Evolutionary conservation across 2,329 filamentous ascomycete species (phyloP).

Genomic region (Trichoderma atrobrunneum): DNA sequence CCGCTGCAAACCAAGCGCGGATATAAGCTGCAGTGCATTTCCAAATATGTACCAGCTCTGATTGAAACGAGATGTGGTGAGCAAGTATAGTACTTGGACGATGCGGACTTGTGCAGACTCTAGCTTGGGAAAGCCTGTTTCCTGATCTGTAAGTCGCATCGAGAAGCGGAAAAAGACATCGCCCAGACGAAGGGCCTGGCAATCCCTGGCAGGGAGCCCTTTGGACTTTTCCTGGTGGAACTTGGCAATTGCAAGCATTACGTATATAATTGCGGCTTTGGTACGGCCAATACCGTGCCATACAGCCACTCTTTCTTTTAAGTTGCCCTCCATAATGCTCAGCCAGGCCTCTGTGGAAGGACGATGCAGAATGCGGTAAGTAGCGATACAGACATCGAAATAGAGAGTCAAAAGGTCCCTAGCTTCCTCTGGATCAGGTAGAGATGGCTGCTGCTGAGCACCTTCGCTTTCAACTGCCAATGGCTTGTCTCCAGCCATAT

Average conservation of each 20-base stretch:
- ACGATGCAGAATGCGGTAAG: conserved; percentile 56
- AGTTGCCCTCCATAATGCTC: conserved; percentile 38
- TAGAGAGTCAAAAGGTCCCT: conserved; percentile 47
- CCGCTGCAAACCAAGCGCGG: conserved; percentile 40
- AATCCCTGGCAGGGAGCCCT: conserved; percentile 26
- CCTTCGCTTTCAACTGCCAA: conserved; percentile 32
- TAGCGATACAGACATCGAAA: conserved; percentile 60
- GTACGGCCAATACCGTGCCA: conserved; percentile 41
- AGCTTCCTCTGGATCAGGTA: conserved; percentile 38
- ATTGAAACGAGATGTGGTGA: conserved; percentile 58
- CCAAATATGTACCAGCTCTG: conserved; percentile 61
- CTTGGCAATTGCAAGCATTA: conserved; percentile 47
- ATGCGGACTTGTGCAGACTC: conserved; percentile 58
- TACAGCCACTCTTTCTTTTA: conserved; percentile 36
- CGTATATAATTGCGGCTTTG: conserved; percentile 47
- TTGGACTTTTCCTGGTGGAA: conserved; percentile 43
- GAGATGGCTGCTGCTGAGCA: conserved; percentile 32
- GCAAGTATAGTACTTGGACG: conserved; percentile 56
- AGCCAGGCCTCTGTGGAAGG: conserved; percentile 51
- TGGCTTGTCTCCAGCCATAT: conserved; percentile 50
- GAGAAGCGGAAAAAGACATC: conserved; percentile 45
- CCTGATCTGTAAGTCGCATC: conserved; percentile 41
- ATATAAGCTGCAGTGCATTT: conserved; percentile 51
- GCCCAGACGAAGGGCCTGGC: conserved; percentile 27
- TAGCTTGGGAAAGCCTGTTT: conserved; percentile 52